phyloP scores from a whole-genome alignment of 1,284 basidiomycete genomes.

The Malassezia furfur region DNA sequence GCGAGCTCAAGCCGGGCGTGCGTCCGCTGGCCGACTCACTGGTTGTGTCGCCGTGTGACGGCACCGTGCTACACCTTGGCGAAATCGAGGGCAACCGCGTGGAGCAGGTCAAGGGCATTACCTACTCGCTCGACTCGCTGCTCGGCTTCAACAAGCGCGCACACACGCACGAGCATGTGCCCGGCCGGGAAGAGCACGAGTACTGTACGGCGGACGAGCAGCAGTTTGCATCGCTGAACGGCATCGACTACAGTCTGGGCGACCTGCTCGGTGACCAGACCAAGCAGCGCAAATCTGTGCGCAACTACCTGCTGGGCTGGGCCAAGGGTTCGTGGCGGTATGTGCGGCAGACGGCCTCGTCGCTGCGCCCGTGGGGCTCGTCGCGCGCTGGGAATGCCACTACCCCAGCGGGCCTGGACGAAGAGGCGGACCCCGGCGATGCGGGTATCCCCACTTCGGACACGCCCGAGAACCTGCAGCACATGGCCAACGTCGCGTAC shows the following conservation, averaged over 20 bases:
- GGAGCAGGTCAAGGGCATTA: constrained; percentile 93
- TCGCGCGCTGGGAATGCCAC: not conserved
- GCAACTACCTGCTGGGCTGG: constrained; percentile 20
- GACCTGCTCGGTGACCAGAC: constrained; percentile 54
- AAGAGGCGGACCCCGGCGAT: constrained; percentile 22
- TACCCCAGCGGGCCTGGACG: constrained; percentile 4
- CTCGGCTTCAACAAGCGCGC: constrained; percentile 50
- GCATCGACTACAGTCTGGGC: constrained; percentile 85
- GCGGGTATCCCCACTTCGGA: constrained; percentile 44
- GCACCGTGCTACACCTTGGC: constrained; percentile 83
- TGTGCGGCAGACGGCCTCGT: constrained; percentile 6
- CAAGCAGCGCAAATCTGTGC: constrained; percentile 2
- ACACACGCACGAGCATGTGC: constrained; percentile 24
- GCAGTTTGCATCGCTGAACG: constrained; percentile 91
- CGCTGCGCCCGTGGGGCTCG: constrained; percentile 13
- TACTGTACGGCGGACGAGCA: constrained; percentile 61
- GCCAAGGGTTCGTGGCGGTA: constrained; percentile 18
- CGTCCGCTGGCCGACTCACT: constrained; percentile 68
- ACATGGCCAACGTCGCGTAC: constrained; percentile 45
- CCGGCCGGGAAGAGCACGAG: constrained; percentile 49
- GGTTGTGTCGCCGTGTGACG: constrained; percentile 88
- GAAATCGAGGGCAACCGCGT: constrained; percentile 69
- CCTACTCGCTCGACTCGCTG: constrained; percentile 85
- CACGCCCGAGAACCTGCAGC: constrained; percentile 41
- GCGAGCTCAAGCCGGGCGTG: constrained; percentile 69